A percentile compares a stretch with the other conserved stretches of the same genome.
These are phyloP conservation scores for Ananas comosus DNA, from an alignment of 176 grass and related monocot genomes.

Conservation along the genomic window DNA sequence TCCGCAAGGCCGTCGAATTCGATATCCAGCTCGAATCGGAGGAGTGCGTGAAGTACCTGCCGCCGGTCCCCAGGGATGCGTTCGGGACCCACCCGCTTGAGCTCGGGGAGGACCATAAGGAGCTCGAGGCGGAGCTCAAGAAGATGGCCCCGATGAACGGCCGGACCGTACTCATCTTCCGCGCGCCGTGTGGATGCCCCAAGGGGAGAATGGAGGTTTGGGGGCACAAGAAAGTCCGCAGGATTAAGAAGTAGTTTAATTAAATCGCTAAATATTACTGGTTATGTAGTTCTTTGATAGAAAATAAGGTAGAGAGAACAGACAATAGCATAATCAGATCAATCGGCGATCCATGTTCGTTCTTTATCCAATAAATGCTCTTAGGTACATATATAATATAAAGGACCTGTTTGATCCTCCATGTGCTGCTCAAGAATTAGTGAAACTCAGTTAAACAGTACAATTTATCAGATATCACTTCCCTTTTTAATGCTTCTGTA, in stretches of 20 bases:
- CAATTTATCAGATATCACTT: constrained; percentile 1
- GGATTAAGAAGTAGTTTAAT: constrained; percentile 71
- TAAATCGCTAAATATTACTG: background rate
- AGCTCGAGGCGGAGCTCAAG: constrained; percentile 82
- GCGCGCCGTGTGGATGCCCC: constrained; percentile 67
- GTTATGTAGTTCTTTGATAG: constrained; percentile 13
- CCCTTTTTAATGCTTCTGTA: background rate
- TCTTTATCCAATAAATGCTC: constrained; percentile 1
- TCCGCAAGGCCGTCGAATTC: constrained; percentile 86
- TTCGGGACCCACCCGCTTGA: constrained; percentile 50
- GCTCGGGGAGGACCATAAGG: constrained; percentile 55
- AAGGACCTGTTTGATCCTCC: background rate
- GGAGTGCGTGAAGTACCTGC: constrained; percentile 72
- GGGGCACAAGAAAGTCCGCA: constrained; percentile 73
- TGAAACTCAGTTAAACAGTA: background rate
- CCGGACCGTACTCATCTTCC: constrained; percentile 89
- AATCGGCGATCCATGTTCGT: constrained; percentile 5
- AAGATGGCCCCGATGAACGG: constrained; percentile 98
- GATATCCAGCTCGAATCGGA: constrained; percentile 95
- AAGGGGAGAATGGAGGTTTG: constrained; percentile 92
- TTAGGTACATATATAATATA: background rate
- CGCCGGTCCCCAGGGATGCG: constrained; percentile 51
- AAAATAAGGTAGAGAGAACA: constrained; percentile 30
- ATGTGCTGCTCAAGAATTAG: background rate
- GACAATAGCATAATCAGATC: background rate